Base-by-base conservation (phyloP, 805 yeast genomes). In the Starmera quercuum region DNA sequence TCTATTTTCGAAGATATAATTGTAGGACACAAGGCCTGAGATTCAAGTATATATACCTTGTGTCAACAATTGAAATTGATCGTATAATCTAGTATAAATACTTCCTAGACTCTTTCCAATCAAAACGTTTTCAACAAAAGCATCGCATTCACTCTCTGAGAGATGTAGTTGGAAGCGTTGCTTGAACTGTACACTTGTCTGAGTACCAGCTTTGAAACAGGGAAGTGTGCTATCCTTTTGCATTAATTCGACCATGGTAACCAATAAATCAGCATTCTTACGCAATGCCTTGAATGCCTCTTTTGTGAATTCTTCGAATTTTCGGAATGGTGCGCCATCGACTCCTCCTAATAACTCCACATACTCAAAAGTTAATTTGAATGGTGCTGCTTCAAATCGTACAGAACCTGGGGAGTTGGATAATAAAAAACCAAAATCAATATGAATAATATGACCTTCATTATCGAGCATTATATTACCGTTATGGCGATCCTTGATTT, bases 361-460 rank as follows among this genome's bases (percentile, higher is more conserved):
- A 47, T 92, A 92, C 49, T 92, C 99, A 38, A 68, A 67, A 0
- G 97, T 86, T 13, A 92, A 65, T 54, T 92, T 92, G 67, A 92
- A 92, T 1, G 98, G 97, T 1, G 97, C 96, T 2, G 96, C 94
- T 53, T 92, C 99, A 55, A 92, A 88, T 0, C 97, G 96, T 36
- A 92, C 87, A 31, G 95, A 82, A 4, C 98, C 98, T 0, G 99
- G 99, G 0, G 97, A 81, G 52, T 92, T 90, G 0, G 96, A 85
- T 3, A 90, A 65, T 54, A 90, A 59, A 56, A 86, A 90, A 0
- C 98, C 98, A 63, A 92, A 92, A 59, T 92, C 98, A 46, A 92
- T 92, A 56, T 85, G 95, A 30, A 90, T 78, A 10, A 92, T 82
- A 53, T 92, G 98, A 1, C 98, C 98, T 39, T 90, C 95, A 38